Evolutionary conservation across 768 basidiomycete species (phyloP), one percentile per base, ranked within the genome.

Genomic region (Russula sp.): DNA sequence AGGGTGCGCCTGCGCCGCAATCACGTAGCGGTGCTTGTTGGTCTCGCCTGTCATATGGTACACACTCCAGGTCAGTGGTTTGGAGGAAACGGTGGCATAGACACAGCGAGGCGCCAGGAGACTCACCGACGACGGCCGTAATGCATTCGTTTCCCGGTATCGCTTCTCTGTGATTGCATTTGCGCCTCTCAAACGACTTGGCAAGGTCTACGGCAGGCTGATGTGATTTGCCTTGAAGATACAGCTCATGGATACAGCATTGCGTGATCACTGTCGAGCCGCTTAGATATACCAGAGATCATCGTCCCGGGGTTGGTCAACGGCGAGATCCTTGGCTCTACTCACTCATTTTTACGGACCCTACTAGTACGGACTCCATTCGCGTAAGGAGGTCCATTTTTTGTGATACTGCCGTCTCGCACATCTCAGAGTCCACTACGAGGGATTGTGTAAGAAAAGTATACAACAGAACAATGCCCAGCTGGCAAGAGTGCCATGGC

Each of bases 241-340:
- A 98, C 2, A 99, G 80, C 70, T 93, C 91, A 66, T 94, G 86
- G 45, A 99, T 93, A 71, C 88, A 96, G 73, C 97, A 99, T 71
- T 98, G 96, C 0, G 97, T 98, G 73, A 99, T 98, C 96, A 99
- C 97, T 98, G 67, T 67, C 70, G 60, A 73, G 73, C 72, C 73
- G 75, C 75, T 78, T 77, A 75, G 75, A 74, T 71, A 79, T 34
- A 48, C 32, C 25, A 29, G 42, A 35, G 50, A 38, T 7, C 11
- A 29, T 29, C 25, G 25, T 29, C 25, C 25, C 45, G n/a, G 48
- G 34, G 22, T 18, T n/a, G 25, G 38, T 49, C 6, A 38, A 22
- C 18, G 34, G 39, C 34, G 11, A 32, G 18, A 11, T 42, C 48
- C n/a, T 25, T 5, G 39, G 14, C 57, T 41, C 59, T 58, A 79